Conservation (phyloP, 116 monocot species). For the Phalaenopsis hybrid region DNA sequence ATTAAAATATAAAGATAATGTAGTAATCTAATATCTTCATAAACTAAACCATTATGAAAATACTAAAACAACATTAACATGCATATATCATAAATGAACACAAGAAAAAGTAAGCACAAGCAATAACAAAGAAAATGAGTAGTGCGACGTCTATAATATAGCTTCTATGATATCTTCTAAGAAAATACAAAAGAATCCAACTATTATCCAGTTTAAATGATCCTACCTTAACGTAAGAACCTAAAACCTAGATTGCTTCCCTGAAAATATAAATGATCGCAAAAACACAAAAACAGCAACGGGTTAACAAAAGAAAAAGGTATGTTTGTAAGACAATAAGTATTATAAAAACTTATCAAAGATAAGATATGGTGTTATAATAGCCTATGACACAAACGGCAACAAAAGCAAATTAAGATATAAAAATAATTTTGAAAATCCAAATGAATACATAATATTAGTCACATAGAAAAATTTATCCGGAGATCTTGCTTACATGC, state of each 20-base stretch:
- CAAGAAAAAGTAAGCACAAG: no score
- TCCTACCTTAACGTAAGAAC: not conserved
- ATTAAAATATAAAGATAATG: no score
- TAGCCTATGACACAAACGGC: not conserved
- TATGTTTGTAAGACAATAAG: not conserved
- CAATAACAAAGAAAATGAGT: not conserved
- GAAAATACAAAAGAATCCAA: not conserved
- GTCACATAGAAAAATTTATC: not conserved
- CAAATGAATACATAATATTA: not conserved
- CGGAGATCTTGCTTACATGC: slow-evolving; percentile 32
- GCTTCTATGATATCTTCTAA: not conserved
- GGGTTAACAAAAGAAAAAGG: not conserved
- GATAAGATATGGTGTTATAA: not conserved
- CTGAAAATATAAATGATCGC: not conserved
- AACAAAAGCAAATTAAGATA: not conserved
- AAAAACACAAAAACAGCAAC: not conserved
- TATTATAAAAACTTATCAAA: not conserved
- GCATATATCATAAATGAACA: no score
- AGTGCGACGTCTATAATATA: not conserved
- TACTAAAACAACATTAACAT: no score
- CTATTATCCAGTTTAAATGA: not conserved
- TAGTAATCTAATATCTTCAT: no score
- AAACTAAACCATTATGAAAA: no score
- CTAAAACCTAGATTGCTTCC: not conserved
- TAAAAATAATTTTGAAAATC: not conserved